Conservation (phyloP, 2,329 filamentous ascomycete genomes). For the Zopfia rhizophila region DNA sequence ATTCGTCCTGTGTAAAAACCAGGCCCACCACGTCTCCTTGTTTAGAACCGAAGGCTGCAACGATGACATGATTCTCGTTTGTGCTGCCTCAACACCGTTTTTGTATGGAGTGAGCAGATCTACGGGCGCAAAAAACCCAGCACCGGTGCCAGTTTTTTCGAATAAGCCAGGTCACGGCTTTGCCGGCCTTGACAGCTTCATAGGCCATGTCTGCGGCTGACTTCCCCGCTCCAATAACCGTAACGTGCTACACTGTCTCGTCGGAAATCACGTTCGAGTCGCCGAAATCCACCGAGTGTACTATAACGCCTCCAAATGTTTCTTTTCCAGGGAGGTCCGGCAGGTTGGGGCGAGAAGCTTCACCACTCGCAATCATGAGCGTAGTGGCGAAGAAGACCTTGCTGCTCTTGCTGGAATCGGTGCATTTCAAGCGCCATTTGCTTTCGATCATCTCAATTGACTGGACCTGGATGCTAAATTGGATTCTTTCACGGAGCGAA, state of each 20-base stretch:
- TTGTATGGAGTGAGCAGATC: conserved; percentile 16
- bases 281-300: conserved; percentile 50
- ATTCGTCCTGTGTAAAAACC: conserved; percentile 24
- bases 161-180: conserved; percentile 50
- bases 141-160: conserved; percentile 41
- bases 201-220: conserved; percentile 54
- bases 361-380: conserved; percentile 37
- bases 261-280: conserved; percentile 33
- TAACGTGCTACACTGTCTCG: conserved; percentile 32
- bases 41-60: conserved; percentile 20
- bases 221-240: conserved; percentile 50
- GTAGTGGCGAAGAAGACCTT: no score
- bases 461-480: conserved; percentile 16
- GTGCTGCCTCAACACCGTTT: conserved; percentile 12
- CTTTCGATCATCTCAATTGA: conserved; percentile 17
- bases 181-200: conserved; percentile 43
- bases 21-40: conserved; percentile 19
- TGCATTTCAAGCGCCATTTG: conserved; percentile 16
- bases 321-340: conserved; percentile 36
- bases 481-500: conserved; percentile 18
- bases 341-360: conserved; percentile 35
- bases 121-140: conserved; percentile 37
- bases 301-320: conserved; percentile 36
- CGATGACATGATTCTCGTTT: conserved; percentile 17
- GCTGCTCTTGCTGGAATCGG: conserved; percentile 14